phyloP scores from a whole-genome alignment of 345 rosid genomes.

The Bruguiera parviflora region DNA sequence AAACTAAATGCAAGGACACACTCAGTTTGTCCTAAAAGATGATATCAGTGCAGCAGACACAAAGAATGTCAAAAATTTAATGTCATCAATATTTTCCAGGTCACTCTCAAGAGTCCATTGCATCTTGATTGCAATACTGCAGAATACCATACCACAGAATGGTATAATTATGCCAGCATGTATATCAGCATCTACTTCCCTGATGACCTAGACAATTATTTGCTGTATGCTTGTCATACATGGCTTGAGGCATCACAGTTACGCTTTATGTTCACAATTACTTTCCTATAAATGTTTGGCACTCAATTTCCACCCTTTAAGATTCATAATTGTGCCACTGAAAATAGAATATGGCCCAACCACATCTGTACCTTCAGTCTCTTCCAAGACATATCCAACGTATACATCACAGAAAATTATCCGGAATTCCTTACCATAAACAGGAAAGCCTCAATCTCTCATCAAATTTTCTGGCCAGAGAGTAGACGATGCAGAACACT shows the following conservation, averaged over 20 bases:
- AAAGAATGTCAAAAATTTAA: not conserved
- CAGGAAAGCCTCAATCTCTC: constrained; percentile 8
- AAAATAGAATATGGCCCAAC: constrained; percentile 6
- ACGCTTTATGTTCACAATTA: not conserved
- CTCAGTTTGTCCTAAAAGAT: not conserved
- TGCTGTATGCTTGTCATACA: not conserved
- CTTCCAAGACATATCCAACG: constrained; percentile 1
- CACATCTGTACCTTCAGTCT: constrained; percentile 5
- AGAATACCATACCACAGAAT: not conserved
- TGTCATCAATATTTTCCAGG: not conserved
- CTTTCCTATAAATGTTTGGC: constrained; percentile 11
- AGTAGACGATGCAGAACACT: constrained; percentile 9
- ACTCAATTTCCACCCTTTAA: constrained; percentile 5
- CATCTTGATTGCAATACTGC: not conserved
- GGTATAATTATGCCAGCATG: not conserved
- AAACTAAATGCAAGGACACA: not conserved
- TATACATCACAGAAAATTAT: not conserved
- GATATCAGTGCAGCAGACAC: not conserved
- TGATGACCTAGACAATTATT: not conserved
- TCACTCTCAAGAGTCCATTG: not conserved
- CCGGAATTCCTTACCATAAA: constrained; percentile 17
- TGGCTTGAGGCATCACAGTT: constrained; percentile 1
- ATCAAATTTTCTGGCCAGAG: not conserved
- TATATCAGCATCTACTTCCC: not conserved
- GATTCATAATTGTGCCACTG: not conserved